These are phyloP conservation scores for Penicillium sp. DNA, from an alignment of 2,329 filamentous ascomycete genomes.

Conservation along the genomic window DNA sequence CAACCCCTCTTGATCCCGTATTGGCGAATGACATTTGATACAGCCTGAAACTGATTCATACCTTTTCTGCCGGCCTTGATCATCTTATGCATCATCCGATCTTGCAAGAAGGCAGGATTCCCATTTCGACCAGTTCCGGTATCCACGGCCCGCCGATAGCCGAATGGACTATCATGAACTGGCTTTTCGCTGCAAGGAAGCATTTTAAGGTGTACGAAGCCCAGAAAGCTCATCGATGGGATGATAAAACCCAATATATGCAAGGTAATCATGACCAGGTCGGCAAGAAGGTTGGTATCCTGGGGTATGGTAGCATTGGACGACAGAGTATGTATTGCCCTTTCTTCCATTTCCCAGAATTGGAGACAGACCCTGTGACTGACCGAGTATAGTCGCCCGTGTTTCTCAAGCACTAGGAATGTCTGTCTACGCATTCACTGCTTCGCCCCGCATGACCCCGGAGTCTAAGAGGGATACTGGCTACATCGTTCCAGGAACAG, in stretches of 20 bases:
- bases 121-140: conserved; percentile 59
- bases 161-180: conserved; percentile 69
- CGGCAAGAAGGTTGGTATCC: conserved; percentile 62
- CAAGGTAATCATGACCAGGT: conserved; percentile 56
- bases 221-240: conserved; percentile 63
- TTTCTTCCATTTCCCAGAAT: not conserved
- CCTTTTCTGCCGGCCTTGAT: conserved; percentile 63
- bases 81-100: conserved; percentile 58
- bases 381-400: conserved; percentile 49
- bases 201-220: conserved; percentile 60
- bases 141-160: conserved; percentile 68
- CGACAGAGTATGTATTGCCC: conserved; percentile 54
- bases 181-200: conserved; percentile 60
- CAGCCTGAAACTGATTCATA: conserved; percentile 57
- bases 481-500: conserved; percentile 71
- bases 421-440: conserved; percentile 75
- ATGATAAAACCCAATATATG: conserved; percentile 21
- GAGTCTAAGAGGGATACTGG: conserved; percentile 66
- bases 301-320: conserved; percentile 67
- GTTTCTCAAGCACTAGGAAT: conserved; percentile 70
- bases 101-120: conserved; percentile 56
- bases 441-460: conserved; percentile 68
- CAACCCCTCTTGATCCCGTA: no score
- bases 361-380: not conserved
- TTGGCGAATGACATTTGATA: conserved; percentile 1